Evolutionary conservation across 345 rosid genomes (phyloP), one percentile per base, ranked within the genome.

Genomic region (Lepidium aucheri): DNA sequence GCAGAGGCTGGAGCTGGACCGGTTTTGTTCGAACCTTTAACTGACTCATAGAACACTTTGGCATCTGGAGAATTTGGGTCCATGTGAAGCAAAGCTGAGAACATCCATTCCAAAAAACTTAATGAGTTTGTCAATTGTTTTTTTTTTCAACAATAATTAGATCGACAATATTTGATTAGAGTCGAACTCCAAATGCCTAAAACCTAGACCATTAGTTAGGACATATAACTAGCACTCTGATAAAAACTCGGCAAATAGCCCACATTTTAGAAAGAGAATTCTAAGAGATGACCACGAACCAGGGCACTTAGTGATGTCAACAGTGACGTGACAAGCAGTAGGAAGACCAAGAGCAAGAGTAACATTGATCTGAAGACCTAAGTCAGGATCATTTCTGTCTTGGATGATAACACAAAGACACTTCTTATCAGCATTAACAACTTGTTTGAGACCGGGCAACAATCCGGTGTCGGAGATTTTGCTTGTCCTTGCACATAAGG

Each of bases 401-500:
- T 66, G 81, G 30, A 92, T 74, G 43, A 89, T 68, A 33, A 87
- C 80, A 32, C 96, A 92, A 43, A 89, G 64, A 60, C 95, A 92
- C 57, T 84, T 92, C 63, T 68, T 84, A 74, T 84, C 68, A 59
- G 55, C 59, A 24, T 69, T 74, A 3, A 87, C 74, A 18, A 92
- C 79, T 67, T 76, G 76, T 72, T 82, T 85, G 9, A 87, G 86
- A 12, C 89, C 91, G 8, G 60, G 77, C 98, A 92, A 61, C 98
- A 92, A 46, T 83, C 95, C 9, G 85, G 78, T 1, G 93, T 89
- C 16, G 98, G 98, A 46, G 84, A 43, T 72, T 80, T 89, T 9
- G 91, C 90, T 4, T 74, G 68, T 5, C 91, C 95, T 51, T 86
- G 77, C 30, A 92, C 95, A 53, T 84, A 87, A 10, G 95, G 86